These are phyloP conservation scores for Fusarium irregulare DNA, from an alignment of 2,329 filamentous ascomycete species.

Conservation along the genomic window DNA sequence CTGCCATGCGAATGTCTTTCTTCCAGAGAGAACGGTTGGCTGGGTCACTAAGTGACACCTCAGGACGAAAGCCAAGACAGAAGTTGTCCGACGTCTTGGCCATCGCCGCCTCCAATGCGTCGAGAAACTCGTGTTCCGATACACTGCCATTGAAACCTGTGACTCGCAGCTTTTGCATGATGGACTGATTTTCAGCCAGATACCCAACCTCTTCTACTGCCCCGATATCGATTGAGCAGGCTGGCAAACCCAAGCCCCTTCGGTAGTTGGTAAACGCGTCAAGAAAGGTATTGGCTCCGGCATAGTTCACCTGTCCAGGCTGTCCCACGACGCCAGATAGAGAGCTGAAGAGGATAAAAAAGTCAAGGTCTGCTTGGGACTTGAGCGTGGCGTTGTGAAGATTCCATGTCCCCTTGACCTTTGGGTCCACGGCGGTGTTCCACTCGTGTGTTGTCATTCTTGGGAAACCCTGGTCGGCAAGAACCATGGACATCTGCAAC, in stretches of 20 bases:
- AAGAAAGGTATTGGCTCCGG: conserved; percentile 8
- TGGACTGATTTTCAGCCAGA: not conserved
- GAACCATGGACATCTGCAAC: conserved; percentile 9
- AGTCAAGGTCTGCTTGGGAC: not conserved
- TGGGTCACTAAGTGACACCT: not conserved
- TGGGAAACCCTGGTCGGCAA: not conserved
- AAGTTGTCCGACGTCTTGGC: not conserved
- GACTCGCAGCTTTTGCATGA: conserved; percentile 7
- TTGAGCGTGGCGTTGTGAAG: conserved; percentile 1
- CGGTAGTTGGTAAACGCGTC: conserved; percentile 5
- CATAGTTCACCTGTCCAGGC: conserved; percentile 7
- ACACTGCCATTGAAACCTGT: not conserved
- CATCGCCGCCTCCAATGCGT: not conserved
- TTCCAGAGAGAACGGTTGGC: conserved; percentile 4
- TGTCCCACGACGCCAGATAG: conserved; percentile 1
- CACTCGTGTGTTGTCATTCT: conserved; percentile 1
- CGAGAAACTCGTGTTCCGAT: conserved; percentile 3
- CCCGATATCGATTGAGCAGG: not conserved
- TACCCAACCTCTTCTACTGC: conserved; percentile 9
- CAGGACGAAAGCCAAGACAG: not conserved
- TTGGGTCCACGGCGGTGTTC: not conserved
- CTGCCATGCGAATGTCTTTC: conserved; percentile 11
- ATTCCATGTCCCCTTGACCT: not conserved
- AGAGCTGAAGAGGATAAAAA: conserved; percentile 9
- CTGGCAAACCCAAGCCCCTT: not conserved